Evolutionary conservation across 2,329 filamentous ascomycete genomes (phyloP).

Genomic region (Cyphellophora attinorum): DNA sequence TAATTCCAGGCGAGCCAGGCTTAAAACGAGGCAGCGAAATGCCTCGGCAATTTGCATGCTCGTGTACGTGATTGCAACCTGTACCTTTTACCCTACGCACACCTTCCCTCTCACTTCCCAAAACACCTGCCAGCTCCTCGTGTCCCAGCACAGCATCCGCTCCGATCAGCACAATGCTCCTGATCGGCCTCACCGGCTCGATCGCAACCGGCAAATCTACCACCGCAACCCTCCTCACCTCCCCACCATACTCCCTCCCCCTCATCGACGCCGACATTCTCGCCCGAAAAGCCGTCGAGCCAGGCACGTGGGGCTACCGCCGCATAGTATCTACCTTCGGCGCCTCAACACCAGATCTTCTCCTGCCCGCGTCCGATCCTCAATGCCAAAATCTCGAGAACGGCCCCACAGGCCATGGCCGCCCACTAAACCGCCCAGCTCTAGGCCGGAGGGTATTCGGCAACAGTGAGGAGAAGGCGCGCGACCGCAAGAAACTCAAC

Average conservation of each 20-base stretch:
- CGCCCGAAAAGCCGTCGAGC: constrained; percentile 87
- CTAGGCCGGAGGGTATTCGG: constrained; percentile 84
- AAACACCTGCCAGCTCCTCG: too few species aligned
- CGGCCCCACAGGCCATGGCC: constrained; percentile 42
- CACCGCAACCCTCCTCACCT: constrained; percentile 72
- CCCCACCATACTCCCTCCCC: constrained; percentile 73
- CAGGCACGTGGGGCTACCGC: constrained; percentile 73
- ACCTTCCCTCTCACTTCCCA: too few species aligned
- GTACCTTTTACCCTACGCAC: too few species aligned
- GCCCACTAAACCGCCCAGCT: constrained; percentile 75
- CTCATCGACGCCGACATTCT: constrained; percentile 90
- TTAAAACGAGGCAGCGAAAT: too few species aligned
- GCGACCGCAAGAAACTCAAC: constrained; percentile 71
- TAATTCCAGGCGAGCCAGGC: too few species aligned
- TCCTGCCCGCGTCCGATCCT: constrained; percentile 49
- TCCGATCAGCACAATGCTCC: constrained; percentile 79
- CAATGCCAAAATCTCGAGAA: constrained; percentile 19
- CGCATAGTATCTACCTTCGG: constrained; percentile 75
- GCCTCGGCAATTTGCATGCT: too few species aligned
- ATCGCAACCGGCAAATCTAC: constrained; percentile 98
- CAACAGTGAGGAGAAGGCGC: constrained; percentile 56
- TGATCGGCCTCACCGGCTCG: constrained; percentile 91
- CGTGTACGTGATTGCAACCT: too few species aligned
- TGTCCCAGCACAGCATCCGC: too few species aligned
- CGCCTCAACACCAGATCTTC: constrained; percentile 73